Evolutionary conservation across 2,329 filamentous ascomycete species (phyloP).

Genomic region (Aspergillus chevalieri): DNA sequence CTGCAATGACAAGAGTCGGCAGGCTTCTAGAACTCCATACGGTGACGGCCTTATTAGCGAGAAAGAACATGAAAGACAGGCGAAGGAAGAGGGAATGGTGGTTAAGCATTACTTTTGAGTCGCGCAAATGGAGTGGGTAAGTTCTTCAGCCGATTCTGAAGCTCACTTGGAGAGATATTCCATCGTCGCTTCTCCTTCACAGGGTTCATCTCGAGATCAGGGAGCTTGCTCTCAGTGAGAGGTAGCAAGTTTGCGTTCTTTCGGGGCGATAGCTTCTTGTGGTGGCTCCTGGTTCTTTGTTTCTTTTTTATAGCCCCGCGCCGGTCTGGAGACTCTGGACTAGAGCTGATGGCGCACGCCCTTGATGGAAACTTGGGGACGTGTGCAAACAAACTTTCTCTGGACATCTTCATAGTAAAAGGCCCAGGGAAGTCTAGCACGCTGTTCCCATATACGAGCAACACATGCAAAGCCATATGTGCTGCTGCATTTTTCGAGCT

Average conservation of each 20-base stretch:
- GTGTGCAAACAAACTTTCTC: conserved; percentile 1
- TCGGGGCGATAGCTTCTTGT: background rate
- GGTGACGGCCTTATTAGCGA: background rate
- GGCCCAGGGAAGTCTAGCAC: conserved; percentile 4
- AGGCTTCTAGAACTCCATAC: conserved; percentile 13
- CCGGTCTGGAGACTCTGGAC: background rate
- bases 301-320: background rate
- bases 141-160: conserved; percentile 8
- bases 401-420: conserved; percentile 1
- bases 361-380: conserved; percentile 1
- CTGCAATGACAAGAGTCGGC: conserved; percentile 17
- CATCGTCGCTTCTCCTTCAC: conserved; percentile 11
- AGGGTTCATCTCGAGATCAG: conserved; percentile 4
- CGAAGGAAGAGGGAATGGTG: background rate
- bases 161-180: conserved; percentile 10
- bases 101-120: conserved; percentile 15
- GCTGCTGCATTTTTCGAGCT: conserved; percentile 25
- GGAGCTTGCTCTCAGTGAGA: conserved; percentile 13
- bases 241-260: conserved; percentile 17
- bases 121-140: conserved; percentile 7
- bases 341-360: background rate
- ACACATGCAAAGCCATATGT: conserved; percentile 20
- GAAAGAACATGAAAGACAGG: background rate
- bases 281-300: background rate
- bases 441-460: conserved; percentile 11